Base-by-base conservation (phyloP, 2,329 filamentous ascomycete genomes). In the Hortaea werneckii region DNA sequence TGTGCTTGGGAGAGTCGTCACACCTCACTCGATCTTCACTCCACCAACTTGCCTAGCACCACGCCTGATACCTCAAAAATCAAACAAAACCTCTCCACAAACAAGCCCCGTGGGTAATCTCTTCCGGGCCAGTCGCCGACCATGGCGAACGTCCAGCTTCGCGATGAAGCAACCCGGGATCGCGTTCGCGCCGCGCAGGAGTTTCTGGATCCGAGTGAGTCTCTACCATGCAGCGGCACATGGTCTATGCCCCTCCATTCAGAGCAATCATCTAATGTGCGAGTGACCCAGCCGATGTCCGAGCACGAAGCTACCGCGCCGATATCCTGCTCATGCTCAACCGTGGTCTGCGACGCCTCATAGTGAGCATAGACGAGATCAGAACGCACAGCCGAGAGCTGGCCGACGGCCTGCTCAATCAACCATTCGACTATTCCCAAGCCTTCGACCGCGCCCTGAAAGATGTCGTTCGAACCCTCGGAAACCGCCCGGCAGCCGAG, bases 371-470 rank as follows among this genome's bases (percentile, higher is more conserved):
- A 56, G 90, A 96, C 67, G 87, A 95, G 66, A 85, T 96, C 53
- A 80, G 92, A 65, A 78, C 87, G 53, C 90, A 95, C 68, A 94
- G 83, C 62, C 67, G 79, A 54, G 86, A 92, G 56, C 77, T 96
- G 49, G 87, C 90, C 54, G 78, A 83, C 55, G 79, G 79, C 42
- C 75, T 98, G 34, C 78, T 98, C 39, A 80, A 83, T 56, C 77
- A 83, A 44, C 92, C 92, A 1, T 96, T 95, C 69, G 87, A 95
- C 59, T 94, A 83, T 63, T 80, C 81, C 2, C 74, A 87, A 51
- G 88, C 90, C 45, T 96, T 98, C 68, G 86, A 98, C 64, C 77
- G 80, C 55, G 92, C 90, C 1, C 77, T 98, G 50, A 94, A 92
- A 63, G 82, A 92, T 53, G 84, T 95, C 43, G 82, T 96, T 52